Conservation (phyloP, 371 early-diverging fungal species). For the Mucor velutinosus region DNA sequence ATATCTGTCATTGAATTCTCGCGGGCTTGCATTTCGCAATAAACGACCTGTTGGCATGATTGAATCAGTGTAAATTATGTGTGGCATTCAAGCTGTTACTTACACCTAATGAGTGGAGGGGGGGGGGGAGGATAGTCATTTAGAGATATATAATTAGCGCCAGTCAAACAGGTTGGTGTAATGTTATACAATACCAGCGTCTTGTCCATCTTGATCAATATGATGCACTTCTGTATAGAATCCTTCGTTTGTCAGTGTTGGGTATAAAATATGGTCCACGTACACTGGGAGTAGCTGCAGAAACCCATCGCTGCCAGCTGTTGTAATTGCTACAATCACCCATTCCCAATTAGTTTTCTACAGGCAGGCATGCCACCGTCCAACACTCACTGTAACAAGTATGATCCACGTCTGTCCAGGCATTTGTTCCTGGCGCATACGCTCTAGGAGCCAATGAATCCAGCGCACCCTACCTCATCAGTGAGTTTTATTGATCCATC, state of each 20-base stretch:
- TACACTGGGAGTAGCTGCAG: slow-evolving; percentile 48
- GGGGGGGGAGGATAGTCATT: slow-evolving; percentile 9
- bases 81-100: background rate
- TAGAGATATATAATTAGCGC: slow-evolving; percentile 8
- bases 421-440: slow-evolving; percentile 59
- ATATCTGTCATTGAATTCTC: slow-evolving; percentile 27
- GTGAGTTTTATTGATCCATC: background rate
- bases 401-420: slow-evolving; percentile 50
- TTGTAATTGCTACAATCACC: slow-evolving; percentile 40
- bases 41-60: slow-evolving; percentile 27
- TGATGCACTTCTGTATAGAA: slow-evolving; percentile 58
- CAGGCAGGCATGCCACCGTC: no score
- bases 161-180: slow-evolving; percentile 11
- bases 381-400: slow-evolving; percentile 50
- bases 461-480: slow-evolving; percentile 42
- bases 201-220: slow-evolving; percentile 38
- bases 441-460: slow-evolving; percentile 61
- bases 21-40: slow-evolving; percentile 38
- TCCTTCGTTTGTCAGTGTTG: slow-evolving; percentile 56
- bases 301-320: slow-evolving; percentile 62
- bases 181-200: slow-evolving; percentile 33
- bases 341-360: background rate
- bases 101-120: slow-evolving; percentile 18
- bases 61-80: background rate
- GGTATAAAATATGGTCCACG: slow-evolving; percentile 60